phyloP scores from a whole-genome alignment of 768 basidiomycete genomes.

The Termitomyces sp. region DNA sequence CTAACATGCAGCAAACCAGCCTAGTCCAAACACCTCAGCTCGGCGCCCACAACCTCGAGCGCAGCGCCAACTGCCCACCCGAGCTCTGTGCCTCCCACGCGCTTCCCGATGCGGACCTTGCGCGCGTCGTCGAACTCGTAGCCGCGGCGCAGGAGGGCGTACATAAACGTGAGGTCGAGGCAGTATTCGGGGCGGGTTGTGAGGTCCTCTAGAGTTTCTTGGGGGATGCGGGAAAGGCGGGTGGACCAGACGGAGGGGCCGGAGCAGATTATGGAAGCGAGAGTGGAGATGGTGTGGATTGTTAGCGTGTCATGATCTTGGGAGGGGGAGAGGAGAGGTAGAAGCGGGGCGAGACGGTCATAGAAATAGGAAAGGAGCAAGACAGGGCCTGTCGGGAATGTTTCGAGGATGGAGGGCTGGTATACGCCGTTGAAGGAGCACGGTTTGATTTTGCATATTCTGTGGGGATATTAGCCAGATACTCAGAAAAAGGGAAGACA shows the following conservation, averaged over 20 bases:
- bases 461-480: constrained; percentile 17
- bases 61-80: constrained; percentile 92
- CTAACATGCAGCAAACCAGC: no score
- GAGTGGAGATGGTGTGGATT: constrained; percentile 52
- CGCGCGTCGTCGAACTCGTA: constrained; percentile 80
- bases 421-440: constrained; percentile 98
- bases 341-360: constrained; percentile 83
- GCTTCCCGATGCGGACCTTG: constrained; percentile 77
- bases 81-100: constrained; percentile 83
- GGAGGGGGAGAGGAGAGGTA: constrained; percentile 20
- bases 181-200: constrained; percentile 89
- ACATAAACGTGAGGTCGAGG: constrained; percentile 94
- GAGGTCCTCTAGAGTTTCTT: constrained; percentile 52
- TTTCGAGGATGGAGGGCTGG: constrained; percentile 87
- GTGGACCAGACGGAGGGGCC: constrained; percentile 59
- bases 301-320: constrained; percentile 13
- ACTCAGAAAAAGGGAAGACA: constrained; percentile 13
- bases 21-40: constrained; percentile 41
- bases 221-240: constrained; percentile 30
- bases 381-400: constrained; percentile 81
- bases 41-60: constrained; percentile 63
- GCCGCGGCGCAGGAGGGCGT: constrained; percentile 77
- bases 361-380: constrained; percentile 98
- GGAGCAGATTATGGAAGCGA: constrained; percentile 69
- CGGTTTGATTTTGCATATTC: constrained; percentile 86